A percentile compares a stretch with the other conserved stretches of the same genome.
These are phyloP conservation scores for Withania somnifera DNA, from an alignment of 305 asterid species.

Conservation along the genomic window DNA sequence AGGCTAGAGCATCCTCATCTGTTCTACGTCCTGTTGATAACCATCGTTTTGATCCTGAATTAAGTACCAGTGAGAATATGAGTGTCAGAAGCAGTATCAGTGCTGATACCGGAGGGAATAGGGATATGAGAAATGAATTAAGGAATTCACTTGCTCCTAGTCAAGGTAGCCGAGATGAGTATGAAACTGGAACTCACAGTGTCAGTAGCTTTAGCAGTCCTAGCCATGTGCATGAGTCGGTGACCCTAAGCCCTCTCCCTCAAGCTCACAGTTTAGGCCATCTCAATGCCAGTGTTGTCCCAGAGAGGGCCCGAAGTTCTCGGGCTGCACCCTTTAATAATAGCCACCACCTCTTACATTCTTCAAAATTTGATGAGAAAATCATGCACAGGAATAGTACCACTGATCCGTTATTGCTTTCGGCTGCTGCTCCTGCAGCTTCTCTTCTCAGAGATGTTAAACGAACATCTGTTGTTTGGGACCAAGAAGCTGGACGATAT, in stretches of 20 bases:
- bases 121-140: conserved; percentile 34
- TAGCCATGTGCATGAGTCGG: conserved; percentile 65
- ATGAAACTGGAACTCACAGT: conserved; percentile 81
- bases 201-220: conserved; percentile 94
- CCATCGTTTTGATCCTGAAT: conserved; percentile 54
- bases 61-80: conserved; percentile 72
- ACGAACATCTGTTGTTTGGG: conserved; percentile 91
- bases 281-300: conserved; percentile 13
- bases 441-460: conserved; percentile 65
- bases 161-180: conserved; percentile 76
- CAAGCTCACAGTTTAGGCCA: conserved; percentile 34
- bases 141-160: conserved; percentile 59
- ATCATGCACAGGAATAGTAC: conserved; percentile 37
- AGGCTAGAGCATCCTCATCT: conserved; percentile 94
- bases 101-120: conserved; percentile 61
- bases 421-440: conserved; percentile 33
- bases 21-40: conserved; percentile 78
- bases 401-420: conserved; percentile 35
- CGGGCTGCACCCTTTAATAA: conserved; percentile 16
- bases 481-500: conserved; percentile 94
- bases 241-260: conserved; percentile 85
- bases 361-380: conserved; percentile 43
- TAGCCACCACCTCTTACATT: conserved; percentile 23
- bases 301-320: conserved; percentile 25
- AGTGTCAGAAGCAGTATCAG: conserved; percentile 86